phyloP scores from a whole-genome alignment of 2,329 filamentous ascomycete genomes.

The Amauroascus verrucosus region DNA sequence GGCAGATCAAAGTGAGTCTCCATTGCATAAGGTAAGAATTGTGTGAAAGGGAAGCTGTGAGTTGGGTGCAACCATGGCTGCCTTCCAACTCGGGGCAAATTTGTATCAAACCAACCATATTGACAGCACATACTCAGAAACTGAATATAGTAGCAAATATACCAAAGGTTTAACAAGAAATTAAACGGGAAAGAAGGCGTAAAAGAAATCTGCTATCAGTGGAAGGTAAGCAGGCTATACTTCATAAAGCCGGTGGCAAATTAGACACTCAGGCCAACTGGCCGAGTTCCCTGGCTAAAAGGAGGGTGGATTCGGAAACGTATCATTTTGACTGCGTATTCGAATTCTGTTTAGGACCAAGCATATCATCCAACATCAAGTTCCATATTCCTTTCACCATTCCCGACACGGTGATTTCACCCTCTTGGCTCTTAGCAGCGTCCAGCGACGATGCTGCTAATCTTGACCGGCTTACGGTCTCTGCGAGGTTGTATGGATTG shows the following conservation, averaged over 20 bases:
- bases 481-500: conserved; percentile 47
- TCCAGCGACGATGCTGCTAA: conserved; percentile 27
- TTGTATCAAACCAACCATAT: conserved; percentile 6
- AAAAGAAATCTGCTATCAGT: background rate
- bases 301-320: background rate
- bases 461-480: conserved; percentile 36
- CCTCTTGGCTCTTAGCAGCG: conserved; percentile 22
- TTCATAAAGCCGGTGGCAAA: background rate
- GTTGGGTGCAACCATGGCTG: no score
- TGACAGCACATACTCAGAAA: background rate
- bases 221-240: background rate
- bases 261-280: background rate
- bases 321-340: conserved; percentile 1
- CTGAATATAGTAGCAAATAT: background rate
- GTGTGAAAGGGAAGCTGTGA: no score
- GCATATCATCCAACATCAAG: conserved; percentile 42
- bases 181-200: background rate
- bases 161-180: background rate
- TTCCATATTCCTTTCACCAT: conserved; percentile 37
- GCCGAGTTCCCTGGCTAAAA: background rate
- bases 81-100: background rate
- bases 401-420: conserved; percentile 32
- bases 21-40: no score
- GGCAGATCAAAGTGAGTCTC: no score
- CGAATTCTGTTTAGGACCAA: conserved; percentile 25